These are phyloP conservation scores for Erythrophleum fordii DNA, from an alignment of 306 rosid genomes.

Conservation along the genomic window DNA sequence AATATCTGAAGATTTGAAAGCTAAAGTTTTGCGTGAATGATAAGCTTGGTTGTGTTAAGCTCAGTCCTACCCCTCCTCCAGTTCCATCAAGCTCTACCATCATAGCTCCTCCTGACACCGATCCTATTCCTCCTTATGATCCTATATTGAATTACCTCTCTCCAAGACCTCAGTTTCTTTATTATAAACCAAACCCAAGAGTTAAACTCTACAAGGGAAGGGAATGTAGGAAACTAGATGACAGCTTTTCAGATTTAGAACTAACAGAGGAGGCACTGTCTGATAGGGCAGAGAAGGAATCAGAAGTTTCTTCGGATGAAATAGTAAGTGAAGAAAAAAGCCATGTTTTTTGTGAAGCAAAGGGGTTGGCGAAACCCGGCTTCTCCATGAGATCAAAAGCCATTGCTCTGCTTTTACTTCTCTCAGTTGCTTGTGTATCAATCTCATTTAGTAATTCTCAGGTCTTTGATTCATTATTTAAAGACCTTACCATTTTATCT, in stretches of 20 bases:
- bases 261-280: slow-evolving; percentile 60
- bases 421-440: slow-evolving; percentile 49
- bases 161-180: slow-evolving; percentile 89
- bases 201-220: slow-evolving; percentile 47
- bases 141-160: slow-evolving; percentile 83
- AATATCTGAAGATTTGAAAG: slow-evolving; percentile 40
- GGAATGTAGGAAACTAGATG: slow-evolving; percentile 47
- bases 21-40: slow-evolving; percentile 24
- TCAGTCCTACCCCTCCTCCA: slow-evolving; percentile 64
- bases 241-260: slow-evolving; percentile 65
- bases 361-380: slow-evolving; percentile 38
- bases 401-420: slow-evolving; percentile 51
- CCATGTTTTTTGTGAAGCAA: slow-evolving; percentile 41
- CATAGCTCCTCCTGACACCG: slow-evolving; percentile 63
- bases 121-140: slow-evolving; percentile 76
- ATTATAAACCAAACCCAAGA: slow-evolving; percentile 70
- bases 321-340: slow-evolving; percentile 34
- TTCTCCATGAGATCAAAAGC: slow-evolving; percentile 49
- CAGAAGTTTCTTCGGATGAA: slow-evolving; percentile 64
- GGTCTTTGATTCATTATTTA: slow-evolving; percentile 41
- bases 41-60: slow-evolving; percentile 64
- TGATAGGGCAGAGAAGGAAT: slow-evolving; percentile 57
- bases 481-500: slow-evolving; percentile 36
- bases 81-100: slow-evolving; percentile 35
- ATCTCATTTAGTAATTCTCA: slow-evolving; percentile 46